Percentiles rank a stretch among this genome's conserved stretches.
Conservation (phyloP, 495 filamentous ascomycete genomes). For the Saxophila tyrrhenica region DNA sequence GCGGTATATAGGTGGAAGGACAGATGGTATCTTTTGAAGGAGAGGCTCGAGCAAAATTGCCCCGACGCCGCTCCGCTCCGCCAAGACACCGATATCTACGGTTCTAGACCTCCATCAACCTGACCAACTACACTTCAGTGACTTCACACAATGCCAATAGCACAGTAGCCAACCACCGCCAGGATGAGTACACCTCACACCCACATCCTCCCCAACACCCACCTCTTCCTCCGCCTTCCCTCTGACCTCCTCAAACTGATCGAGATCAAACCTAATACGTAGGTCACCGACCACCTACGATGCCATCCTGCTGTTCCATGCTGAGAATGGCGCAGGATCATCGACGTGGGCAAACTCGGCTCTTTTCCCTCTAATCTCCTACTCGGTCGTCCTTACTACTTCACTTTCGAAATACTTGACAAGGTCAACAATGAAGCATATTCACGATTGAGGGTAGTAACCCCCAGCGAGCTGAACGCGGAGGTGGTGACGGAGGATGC, state of each 20-base stretch:
- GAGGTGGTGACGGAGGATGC: slow-evolving; percentile 48
- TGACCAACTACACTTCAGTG: too few species aligned
- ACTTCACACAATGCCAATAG: too few species aligned
- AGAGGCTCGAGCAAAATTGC: too few species aligned
- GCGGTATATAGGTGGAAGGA: too few species aligned
- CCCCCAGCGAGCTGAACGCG: slow-evolving; percentile 69
- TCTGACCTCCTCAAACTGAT: slow-evolving; percentile 53
- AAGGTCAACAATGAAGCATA: slow-evolving; percentile 42
- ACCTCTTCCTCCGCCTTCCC: slow-evolving; percentile 54
- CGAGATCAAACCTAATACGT: slow-evolving; percentile 66
- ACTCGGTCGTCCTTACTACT: slow-evolving; percentile 75
- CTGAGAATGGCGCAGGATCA: slow-evolving; percentile 43
- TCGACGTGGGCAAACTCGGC: slow-evolving; percentile 83
- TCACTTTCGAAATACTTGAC: slow-evolving; percentile 82
- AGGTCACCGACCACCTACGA: slow-evolving; percentile 33
- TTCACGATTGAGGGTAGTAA: slow-evolving; percentile 62
- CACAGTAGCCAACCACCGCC: neutral
- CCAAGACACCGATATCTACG: too few species aligned
- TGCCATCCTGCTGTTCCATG: slow-evolving; percentile 15
- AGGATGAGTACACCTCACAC: neutral
- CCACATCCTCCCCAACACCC: slow-evolving; percentile 47
- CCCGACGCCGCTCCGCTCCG: too few species aligned
- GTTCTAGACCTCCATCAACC: too few species aligned
- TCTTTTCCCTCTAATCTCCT: slow-evolving; percentile 75
- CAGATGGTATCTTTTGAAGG: too few species aligned